Evolutionary conservation across 2,329 filamentous ascomycete genomes (phyloP), one percentile per base, ranked within the genome.

Genomic region (Penicillium sp.): DNA sequence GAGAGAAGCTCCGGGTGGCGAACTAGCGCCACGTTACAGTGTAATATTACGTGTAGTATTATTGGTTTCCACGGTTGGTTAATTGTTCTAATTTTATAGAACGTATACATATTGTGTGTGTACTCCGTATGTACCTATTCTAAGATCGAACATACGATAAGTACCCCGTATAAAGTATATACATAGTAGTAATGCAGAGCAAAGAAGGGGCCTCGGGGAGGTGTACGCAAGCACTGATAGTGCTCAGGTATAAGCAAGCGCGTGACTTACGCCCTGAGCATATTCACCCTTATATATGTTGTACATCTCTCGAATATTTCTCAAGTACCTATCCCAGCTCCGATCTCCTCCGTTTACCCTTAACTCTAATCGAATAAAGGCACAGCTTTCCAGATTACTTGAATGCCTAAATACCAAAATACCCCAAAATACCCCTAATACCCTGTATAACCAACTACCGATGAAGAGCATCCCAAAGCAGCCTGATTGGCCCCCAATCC

Each of bases 1-100:
- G 62, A 64, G 62, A 58, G 58, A 57, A 67, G 62, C 64, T 67
- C 58, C 63, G 58, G 58, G 65, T 67, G 65, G 65, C 65, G 31
- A 66, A 47, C 37, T 56, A 56, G 49, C 62, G 61, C 57, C 58
- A 62, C 61, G 53, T 58, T 66, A 66, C 57, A 33, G 21, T 45
- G 47, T 51, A 51, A 38, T 51, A 10, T 53, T 27, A 53, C 29
- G 31, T 13, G 12, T 13, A 2, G 43, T 49, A 37, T 25, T 48
- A 4, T 46, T 40, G 4, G 4, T 25, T 40, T 52, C 35, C 50
- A 25, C 21, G 27, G 23, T 31, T 49, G 12, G 19, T 27, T 19
- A 35, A 35, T 35, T 35, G 33, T 43, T 43, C 29, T 42, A n/a
- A 13, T 31, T 33, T 50, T 35, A 35, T 13, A 13, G 31, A 33